phyloP scores from a whole-genome alignment of 108 stramenopile species.

The Cyclotella choctawhatcheeana region DNA sequence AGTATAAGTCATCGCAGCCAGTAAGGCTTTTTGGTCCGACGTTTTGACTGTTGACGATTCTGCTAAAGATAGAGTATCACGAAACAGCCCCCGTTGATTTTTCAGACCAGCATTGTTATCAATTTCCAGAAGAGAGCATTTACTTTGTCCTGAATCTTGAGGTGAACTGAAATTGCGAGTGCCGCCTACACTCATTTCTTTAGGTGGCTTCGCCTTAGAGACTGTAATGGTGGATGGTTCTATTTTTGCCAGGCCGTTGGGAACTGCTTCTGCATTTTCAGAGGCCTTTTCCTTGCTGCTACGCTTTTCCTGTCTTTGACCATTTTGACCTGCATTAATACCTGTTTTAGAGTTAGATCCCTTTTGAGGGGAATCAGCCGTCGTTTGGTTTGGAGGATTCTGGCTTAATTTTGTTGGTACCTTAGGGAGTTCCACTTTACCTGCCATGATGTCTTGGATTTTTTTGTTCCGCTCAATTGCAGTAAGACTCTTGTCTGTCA shows the following conservation, averaged over 20 bases:
- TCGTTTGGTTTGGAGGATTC: too few relatives aligned
- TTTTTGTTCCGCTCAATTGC: slow-evolving; percentile 21
- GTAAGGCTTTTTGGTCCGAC: slow-evolving; percentile 9
- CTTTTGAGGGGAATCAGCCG: too few relatives aligned
- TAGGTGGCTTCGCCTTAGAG: not conserved
- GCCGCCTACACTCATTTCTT: not conserved
- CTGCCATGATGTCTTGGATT: slow-evolving; percentile 25
- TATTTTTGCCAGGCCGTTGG: not conserved
- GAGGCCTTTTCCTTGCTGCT: not conserved
- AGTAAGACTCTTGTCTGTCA: slow-evolving; percentile 13
- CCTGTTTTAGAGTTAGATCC: too few relatives aligned
- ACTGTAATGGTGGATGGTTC: not conserved
- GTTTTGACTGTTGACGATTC: not conserved
- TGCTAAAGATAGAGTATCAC: slow-evolving; percentile 8
- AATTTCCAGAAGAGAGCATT: slow-evolving; percentile 5
- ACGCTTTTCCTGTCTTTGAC: not conserved
- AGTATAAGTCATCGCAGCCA: slow-evolving; percentile 20
- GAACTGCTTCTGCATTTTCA: not conserved
- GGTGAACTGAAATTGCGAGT: not conserved
- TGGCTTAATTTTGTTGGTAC: slow-evolving; percentile 2
- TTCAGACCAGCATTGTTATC: not conserved
- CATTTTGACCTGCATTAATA: not conserved
- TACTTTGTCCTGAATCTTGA: not conserved
- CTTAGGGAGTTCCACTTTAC: slow-evolving; percentile 8
- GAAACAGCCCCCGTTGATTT: not conserved